Evolutionary conservation across 768 basidiomycete species (phyloP), one percentile per base, ranked within the genome.

Genomic region (Pisolithus sp.): DNA sequence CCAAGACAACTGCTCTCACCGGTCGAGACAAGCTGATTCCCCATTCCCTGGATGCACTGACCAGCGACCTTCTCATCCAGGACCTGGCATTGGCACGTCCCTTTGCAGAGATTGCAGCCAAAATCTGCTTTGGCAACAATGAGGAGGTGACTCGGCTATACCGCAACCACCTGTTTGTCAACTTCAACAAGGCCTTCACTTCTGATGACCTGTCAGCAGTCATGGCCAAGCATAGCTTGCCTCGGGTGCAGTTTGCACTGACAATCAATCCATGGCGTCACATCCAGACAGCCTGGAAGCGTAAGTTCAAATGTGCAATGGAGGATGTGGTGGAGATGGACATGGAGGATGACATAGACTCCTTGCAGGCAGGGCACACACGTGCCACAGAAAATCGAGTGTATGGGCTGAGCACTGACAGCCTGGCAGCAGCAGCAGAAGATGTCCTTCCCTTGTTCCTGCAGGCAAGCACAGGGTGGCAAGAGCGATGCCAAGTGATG

Each of bases 331-430:
- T n/a, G n/a, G n/a, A n/a, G n/a, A n/a, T n/a, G n/a, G n/a, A n/a
- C n/a, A n/a, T n/a, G n/a, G n/a, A n/a, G n/a, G n/a, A n/a, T n/a
- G n/a, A n/a, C n/a, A n/a, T n/a, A n/a, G n/a, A n/a, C n/a, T n/a
- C n/a, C n/a, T n/a, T n/a, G n/a, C n/a, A n/a, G n/a, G n/a, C n/a
- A n/a, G n/a, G 65, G 0, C 68, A 71, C 45, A 55, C 40, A 9
- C 17, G 46, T 0, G 13, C 43, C 0, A 64, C 59, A 0, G 68
- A 69, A 34, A 62, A 65, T 26, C 10, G 50, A 0, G 36, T 65
- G 2, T 69, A 71, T 57, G 68, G 67, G 0, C 39, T 69, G 1
- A 63, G 61, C n/a, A 48, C 55, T 0, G 59, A 68, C 17, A 48
- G 63, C 1, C 42, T 66, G 2, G 43, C 50, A 1, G 46, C 46